Conservation (phyloP, 208 protist species). For the Acanthamoeba lugdunensis region DNA sequence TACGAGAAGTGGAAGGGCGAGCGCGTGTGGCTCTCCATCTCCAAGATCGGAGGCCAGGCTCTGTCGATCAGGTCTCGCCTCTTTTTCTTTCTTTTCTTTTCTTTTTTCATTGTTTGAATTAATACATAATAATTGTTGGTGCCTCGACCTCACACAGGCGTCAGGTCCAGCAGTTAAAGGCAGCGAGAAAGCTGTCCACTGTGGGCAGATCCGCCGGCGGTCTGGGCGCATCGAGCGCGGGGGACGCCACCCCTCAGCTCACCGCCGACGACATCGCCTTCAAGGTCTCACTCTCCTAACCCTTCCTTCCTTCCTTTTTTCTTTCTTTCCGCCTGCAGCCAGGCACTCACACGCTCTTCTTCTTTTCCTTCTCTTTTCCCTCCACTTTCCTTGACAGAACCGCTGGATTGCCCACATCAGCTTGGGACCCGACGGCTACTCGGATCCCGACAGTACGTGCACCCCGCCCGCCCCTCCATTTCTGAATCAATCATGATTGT, state of each 20-base stretch:
- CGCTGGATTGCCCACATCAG: conserved; percentile 39
- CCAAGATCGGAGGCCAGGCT: conserved; percentile 41
- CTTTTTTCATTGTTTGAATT: too few species aligned
- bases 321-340: too few species aligned
- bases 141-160: not conserved
- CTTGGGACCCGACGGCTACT: not conserved
- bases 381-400: not conserved
- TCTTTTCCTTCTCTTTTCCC: not conserved
- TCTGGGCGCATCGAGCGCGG: too few species aligned
- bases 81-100: not conserved
- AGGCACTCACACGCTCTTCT: too few species aligned
- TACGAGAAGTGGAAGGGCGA: conserved; percentile 62
- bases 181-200: not conserved
- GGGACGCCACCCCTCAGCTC: not conserved
- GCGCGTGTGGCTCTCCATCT: conserved; percentile 69
- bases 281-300: not conserved
- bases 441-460: conserved; percentile 9
- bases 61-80: not conserved
- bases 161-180: not conserved
- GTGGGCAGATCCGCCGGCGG: not conserved
- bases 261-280: conserved; percentile 6
- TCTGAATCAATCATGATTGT: not conserved
- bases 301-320: too few species aligned
- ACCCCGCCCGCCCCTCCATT: not conserved
- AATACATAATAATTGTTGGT: too few species aligned